Evolutionary conservation across 2,329 filamentous ascomycete genomes (phyloP).

Genomic region (Pestalotiopsis sp.): DNA sequence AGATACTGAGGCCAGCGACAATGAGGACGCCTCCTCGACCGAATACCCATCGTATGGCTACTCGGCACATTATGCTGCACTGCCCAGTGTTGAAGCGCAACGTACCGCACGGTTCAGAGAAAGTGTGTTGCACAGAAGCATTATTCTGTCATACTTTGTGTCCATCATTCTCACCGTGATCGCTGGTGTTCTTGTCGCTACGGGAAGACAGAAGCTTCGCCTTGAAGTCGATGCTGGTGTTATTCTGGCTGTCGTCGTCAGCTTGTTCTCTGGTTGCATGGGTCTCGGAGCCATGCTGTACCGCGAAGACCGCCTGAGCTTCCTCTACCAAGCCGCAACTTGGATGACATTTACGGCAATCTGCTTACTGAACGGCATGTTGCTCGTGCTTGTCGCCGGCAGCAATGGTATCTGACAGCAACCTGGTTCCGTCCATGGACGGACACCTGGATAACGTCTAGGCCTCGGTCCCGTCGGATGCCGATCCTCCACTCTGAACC

Average conservation of each 20-base stretch:
- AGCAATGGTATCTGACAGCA: slow-evolving; percentile 33
- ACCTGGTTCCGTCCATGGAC: neutral
- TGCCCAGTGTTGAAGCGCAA: slow-evolving; percentile 56
- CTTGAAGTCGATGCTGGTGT: slow-evolving; percentile 74
- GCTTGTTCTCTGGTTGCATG: slow-evolving; percentile 64
- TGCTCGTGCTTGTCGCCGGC: slow-evolving; percentile 54
- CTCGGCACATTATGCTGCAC: slow-evolving; percentile 52
- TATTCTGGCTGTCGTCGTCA: slow-evolving; percentile 68
- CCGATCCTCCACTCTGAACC: neutral
- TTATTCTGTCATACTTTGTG: slow-evolving; percentile 56
- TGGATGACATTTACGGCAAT: slow-evolving; percentile 45
- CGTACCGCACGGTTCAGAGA: slow-evolving; percentile 54
- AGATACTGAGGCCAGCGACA: slow-evolving; percentile 36
- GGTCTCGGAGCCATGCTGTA: slow-evolving; percentile 63
- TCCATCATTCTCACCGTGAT: slow-evolving; percentile 67
- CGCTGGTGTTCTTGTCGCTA: slow-evolving; percentile 65
- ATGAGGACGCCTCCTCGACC: slow-evolving; percentile 56
- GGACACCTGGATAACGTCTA: neutral
- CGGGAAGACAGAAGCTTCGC: slow-evolving; percentile 67
- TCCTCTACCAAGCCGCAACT: slow-evolving; percentile 46
- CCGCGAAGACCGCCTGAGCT: slow-evolving; percentile 46
- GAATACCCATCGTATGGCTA: slow-evolving; percentile 54
- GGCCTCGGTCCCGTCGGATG: neutral
- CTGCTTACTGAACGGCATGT: slow-evolving; percentile 51
- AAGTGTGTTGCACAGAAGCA: slow-evolving; percentile 55